phyloP scores from a whole-genome alignment of 345 rosid genomes.

The Clarkia xantiana region DNA sequence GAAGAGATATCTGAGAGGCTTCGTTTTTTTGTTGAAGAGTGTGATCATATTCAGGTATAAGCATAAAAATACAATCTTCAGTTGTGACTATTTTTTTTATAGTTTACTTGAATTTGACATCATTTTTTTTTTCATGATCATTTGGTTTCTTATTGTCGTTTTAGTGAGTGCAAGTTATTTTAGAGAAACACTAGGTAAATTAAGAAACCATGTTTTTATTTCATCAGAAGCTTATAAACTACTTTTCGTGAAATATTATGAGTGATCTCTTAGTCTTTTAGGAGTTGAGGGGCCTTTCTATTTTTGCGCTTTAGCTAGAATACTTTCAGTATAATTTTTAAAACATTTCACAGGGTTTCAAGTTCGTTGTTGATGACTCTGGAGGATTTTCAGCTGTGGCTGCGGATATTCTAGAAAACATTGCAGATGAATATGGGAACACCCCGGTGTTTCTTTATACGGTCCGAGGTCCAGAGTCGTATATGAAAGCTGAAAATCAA shows the following conservation, averaged over 20 bases:
- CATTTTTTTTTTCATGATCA: not conserved
- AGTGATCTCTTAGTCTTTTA: too few relatives aligned
- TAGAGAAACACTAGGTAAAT: too few relatives aligned
- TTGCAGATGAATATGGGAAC: slow-evolving; percentile 69
- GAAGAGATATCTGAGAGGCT: slow-evolving; percentile 77
- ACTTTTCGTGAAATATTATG: too few relatives aligned
- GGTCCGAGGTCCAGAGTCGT: slow-evolving; percentile 40
- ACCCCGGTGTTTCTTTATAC: slow-evolving; percentile 64
- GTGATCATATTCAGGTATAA: slow-evolving; percentile 82
- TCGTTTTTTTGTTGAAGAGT: slow-evolving; percentile 75
- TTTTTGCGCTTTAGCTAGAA: too few relatives aligned
- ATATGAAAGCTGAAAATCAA: slow-evolving; percentile 23
- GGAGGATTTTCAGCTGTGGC: slow-evolving; percentile 87
- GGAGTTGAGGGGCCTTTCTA: too few relatives aligned
- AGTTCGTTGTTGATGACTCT: slow-evolving; percentile 74
- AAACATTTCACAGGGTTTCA: slow-evolving; percentile 48
- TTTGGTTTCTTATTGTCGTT: too few relatives aligned
- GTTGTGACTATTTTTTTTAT: not conserved
- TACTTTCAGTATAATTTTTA: too few relatives aligned
- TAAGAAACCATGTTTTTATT: too few relatives aligned
- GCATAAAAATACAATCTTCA: not conserved
- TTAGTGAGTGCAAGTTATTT: too few relatives aligned
- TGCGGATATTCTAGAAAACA: slow-evolving; percentile 58
- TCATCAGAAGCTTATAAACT: too few relatives aligned
- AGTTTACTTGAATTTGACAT: not conserved